Percentiles rank a stretch among this genome's conserved stretches.
These are phyloP conservation scores for Mycena galericulata DNA, from an alignment of 768 basidiomycete species.

Conservation along the genomic window DNA sequence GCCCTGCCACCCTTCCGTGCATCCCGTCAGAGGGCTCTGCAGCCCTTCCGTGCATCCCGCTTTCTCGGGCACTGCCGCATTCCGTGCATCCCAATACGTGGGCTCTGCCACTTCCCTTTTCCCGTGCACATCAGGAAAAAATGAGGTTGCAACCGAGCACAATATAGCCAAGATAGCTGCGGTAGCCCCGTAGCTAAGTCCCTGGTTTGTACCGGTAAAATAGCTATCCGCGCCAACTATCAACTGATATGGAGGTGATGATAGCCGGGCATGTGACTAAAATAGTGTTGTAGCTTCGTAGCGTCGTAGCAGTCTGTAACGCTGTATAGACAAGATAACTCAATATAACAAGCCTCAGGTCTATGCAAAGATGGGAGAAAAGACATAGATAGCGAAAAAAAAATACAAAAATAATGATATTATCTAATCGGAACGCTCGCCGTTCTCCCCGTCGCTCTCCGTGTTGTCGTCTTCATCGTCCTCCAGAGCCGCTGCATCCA, in stretches of 20 bases:
- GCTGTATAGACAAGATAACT: not conserved
- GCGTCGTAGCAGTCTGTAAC: not conserved
- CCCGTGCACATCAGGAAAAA: slow-evolving; percentile 14
- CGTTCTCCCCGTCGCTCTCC: slow-evolving; percentile 4
- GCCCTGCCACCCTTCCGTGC: too few species aligned
- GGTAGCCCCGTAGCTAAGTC: slow-evolving; percentile 1
- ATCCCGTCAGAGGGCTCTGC: too few species aligned
- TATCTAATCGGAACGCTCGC: not conserved
- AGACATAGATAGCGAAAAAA: not conserved
- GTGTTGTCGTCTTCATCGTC: slow-evolving; percentile 2
- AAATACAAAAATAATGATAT: not conserved
- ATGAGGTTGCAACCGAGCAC: not conserved
- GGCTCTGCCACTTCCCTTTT: too few species aligned
- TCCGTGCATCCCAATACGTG: too few species aligned
- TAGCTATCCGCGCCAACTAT: not conserved
- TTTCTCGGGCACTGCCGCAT: too few species aligned
- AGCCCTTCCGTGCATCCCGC: too few species aligned
- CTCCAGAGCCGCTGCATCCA: not conserved
- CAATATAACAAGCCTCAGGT: not conserved
- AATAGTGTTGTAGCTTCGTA: not conserved
- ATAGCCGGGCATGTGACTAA: not conserved
- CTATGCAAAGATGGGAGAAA: not conserved
- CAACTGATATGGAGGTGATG: not conserved
- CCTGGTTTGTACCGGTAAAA: not conserved
- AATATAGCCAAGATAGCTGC: slow-evolving; percentile 10